Evolutionary conservation across 208 protist species (phyloP).

Genomic region (Crithidia bombi): DNA sequence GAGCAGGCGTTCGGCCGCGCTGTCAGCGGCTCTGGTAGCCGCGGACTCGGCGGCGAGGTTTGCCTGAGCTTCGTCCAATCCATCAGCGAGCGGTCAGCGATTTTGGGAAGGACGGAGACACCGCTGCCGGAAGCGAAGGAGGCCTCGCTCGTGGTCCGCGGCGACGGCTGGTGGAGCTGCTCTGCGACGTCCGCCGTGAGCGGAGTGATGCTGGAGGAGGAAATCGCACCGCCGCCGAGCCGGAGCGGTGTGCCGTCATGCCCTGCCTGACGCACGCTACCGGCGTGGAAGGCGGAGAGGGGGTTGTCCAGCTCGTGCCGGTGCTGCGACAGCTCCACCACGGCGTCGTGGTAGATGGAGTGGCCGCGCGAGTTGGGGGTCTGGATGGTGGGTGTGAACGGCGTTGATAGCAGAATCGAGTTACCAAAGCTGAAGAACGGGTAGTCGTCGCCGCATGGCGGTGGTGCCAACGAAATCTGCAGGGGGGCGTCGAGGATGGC

Average conservation of each 20-base stretch:
- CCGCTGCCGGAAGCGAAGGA: slow-evolving; percentile 10
- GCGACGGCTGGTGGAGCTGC: background rate
- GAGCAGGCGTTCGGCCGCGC: background rate
- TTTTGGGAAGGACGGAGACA: background rate
- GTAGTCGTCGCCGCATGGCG: slow-evolving; percentile 17
- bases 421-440: slow-evolving; percentile 31
- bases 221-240: background rate
- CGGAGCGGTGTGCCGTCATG: slow-evolving; percentile 8
- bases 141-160: background rate
- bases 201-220: slow-evolving; percentile 8
- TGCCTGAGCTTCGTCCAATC: slow-evolving; percentile 19
- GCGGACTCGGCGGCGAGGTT: slow-evolving; percentile 9
- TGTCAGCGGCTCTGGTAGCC: slow-evolving; percentile 15
- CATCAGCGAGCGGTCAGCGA: slow-evolving; percentile 11
- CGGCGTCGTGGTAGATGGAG: slow-evolving; percentile 33
- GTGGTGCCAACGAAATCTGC: slow-evolving; percentile 33
- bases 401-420: slow-evolving; percentile 30
- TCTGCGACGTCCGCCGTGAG: background rate
- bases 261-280: background rate
- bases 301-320: slow-evolving; percentile 27
- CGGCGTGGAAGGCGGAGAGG: slow-evolving; percentile 4
- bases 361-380: slow-evolving; percentile 16
- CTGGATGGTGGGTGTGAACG: slow-evolving; percentile 19
- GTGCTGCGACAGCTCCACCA: slow-evolving; percentile 26
- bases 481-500: slow-evolving; percentile 41